Percentiles rank a stretch among this genome's conserved stretches.
Evolutionary conservation across 805 yeast genomes (phyloP).

Genomic region (Ogataea ganodermae): DNA sequence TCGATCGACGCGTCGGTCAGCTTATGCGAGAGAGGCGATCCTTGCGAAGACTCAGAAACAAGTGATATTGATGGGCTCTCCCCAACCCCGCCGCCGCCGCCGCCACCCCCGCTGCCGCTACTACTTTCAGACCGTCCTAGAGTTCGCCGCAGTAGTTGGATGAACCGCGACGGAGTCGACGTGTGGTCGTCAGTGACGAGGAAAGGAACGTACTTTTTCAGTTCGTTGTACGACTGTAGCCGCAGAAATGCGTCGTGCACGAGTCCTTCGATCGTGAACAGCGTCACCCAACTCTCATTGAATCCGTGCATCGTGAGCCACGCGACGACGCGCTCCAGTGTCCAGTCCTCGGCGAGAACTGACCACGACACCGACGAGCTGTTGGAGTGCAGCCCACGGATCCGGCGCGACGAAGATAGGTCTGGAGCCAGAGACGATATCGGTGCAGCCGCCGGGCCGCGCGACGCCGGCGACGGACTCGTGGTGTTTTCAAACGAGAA

Average conservation of each 20-base stretch:
- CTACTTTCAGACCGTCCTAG: slow-evolving; percentile 23
- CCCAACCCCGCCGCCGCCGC: background rate
- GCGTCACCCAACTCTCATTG: slow-evolving; percentile 70
- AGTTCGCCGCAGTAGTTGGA: slow-evolving; percentile 52
- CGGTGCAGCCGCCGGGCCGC: background rate
- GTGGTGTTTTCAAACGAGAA: slow-evolving; percentile 16
- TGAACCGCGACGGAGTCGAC: slow-evolving; percentile 58
- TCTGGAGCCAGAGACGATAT: background rate
- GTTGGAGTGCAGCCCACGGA: slow-evolving; percentile 23
- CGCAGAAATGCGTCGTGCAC: slow-evolving; percentile 65
- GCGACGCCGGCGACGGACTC: slow-evolving; percentile 2
- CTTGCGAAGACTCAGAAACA: slow-evolving; percentile 21
- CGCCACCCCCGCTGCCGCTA: background rate
- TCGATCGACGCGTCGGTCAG: background rate
- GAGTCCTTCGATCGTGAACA: slow-evolving; percentile 58
- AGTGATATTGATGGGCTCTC: slow-evolving; percentile 24
- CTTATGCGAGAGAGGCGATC: slow-evolving; percentile 1
- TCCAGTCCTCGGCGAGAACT: slow-evolving; percentile 68
- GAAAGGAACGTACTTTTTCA: slow-evolving; percentile 35
- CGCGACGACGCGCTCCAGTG: slow-evolving; percentile 57
- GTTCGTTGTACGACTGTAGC: slow-evolving; percentile 62
- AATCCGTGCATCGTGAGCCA: slow-evolving; percentile 76
- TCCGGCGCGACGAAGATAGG: background rate
- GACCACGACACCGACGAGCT: slow-evolving; percentile 44
- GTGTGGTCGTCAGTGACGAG: slow-evolving; percentile 45